Base-by-base conservation (phyloP, 106 monocot genomes). In the Acorus gramineus region DNA sequence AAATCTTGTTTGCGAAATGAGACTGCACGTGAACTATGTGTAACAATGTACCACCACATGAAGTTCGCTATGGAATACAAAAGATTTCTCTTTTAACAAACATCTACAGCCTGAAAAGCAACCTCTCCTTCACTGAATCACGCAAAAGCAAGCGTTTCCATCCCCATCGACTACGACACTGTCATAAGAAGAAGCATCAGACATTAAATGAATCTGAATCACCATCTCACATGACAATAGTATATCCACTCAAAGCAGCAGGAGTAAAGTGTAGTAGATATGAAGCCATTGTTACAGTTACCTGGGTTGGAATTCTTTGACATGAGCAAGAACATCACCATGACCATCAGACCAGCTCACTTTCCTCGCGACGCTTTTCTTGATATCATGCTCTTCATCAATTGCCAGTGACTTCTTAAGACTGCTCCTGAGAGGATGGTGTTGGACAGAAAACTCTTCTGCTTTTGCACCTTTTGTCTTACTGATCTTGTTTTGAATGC, bases 261-360 rank as follows among this genome's bases (percentile, higher is more conserved):
- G 28, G 28, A 28, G 28, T 28, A 28, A 28, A 28, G 0, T 28
- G 28, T 28, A 28, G 28, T 28, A 28, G 28, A 28, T 28, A 28
- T 28, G 28, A 28, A 28, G 28, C 28, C 14, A 9, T 50, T 49
- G 44, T 47, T 8, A 44, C 11, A 3, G 52, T n/a, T 51, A 76
- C 76, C 70, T 70, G 3, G 76, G 4, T 14, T 57, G 65, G 66
- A 77, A 71, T 65, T 52, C 60, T 10, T 56, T 59, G 10, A 77
- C 76, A 60, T 77, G 76, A 8, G 65, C 65, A 55, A 77, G 65
- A n/a, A 71, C 76, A 44, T 53, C 71, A 14, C 76, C 76, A 46
- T 77, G 65, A 11, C 65, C 70, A 65, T 77, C 76, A 13, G 59
- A 58, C 76, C 71, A 77, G 12, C 59, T 77, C 7, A 77, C 76